phyloP scores from a whole-genome alignment of 345 rosid species.

The Acer negundo region DNA sequence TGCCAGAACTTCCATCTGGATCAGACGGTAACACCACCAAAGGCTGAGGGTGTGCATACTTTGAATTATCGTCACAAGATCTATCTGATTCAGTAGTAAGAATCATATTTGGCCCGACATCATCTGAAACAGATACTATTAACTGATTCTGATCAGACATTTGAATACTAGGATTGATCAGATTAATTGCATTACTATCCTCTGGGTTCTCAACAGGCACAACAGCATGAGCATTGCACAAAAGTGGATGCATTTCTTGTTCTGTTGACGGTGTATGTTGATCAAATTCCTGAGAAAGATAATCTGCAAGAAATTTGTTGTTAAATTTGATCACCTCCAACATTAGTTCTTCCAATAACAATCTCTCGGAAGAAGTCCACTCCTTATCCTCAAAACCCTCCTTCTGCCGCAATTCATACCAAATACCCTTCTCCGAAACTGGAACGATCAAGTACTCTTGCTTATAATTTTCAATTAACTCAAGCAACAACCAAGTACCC shows the following conservation, averaged over 20 bases:
- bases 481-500: slow-evolving; percentile 71
- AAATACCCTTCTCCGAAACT: slow-evolving; percentile 64
- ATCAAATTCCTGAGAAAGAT: slow-evolving; percentile 25
- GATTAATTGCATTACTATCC: not conserved
- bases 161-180: not conserved
- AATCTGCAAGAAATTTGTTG: slow-evolving; percentile 34
- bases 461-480: slow-evolving; percentile 49
- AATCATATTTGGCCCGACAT: slow-evolving; percentile 17
- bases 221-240: not conserved
- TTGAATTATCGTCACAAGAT: slow-evolving; percentile 21
- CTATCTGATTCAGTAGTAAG: slow-evolving; percentile 28
- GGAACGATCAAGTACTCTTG: slow-evolving; percentile 30
- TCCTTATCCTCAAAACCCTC: slow-evolving; percentile 44
- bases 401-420: slow-evolving; percentile 72
- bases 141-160: slow-evolving; percentile 15
- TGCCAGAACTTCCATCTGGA: slow-evolving; percentile 26
- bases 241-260: slow-evolving; percentile 12
- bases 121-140: slow-evolving; percentile 2
- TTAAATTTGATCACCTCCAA: slow-evolving; percentile 48
- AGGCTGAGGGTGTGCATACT: slow-evolving; percentile 24
- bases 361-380: slow-evolving; percentile 53
- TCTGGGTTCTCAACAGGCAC: slow-evolving; percentile 10
- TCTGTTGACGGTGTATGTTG: slow-evolving; percentile 20
- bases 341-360: slow-evolving; percentile 46
- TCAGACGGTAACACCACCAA: slow-evolving; percentile 27